Base-by-base conservation (phyloP, 2,329 filamentous ascomycete species). In the Dactylonectria estremocensis region DNA sequence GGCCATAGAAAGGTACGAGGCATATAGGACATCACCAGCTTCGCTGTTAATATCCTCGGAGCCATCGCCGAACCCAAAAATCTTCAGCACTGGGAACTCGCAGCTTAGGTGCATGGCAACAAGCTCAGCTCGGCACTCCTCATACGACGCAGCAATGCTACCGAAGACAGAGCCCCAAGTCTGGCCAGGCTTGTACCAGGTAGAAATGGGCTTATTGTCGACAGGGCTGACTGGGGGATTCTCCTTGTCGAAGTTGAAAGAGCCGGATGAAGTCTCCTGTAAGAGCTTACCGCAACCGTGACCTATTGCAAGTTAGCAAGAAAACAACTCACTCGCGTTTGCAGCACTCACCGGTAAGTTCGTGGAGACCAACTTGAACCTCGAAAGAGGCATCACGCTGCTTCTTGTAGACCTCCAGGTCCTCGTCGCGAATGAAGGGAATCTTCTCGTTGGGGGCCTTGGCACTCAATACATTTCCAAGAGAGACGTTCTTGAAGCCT, bases 81-180 rank as follows among this genome's bases (percentile, higher is more conserved):
- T 95, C 79, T 95, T 89, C 20, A 98, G 87, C 56, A 97, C 94
- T 11, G 90, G 87, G 78, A 97, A 97, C 76, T 98, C 95, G 81
- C 95, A 97, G 77, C 91, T 90, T 61, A 98, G 86, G 48, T 91
- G 91, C 95, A 98, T 97, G 58, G 95, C 95, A 11, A 98, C 95
- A 75, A 95, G 93, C 80, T 98, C 95, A 5, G 95, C 95, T 62
- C 95, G 91, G 80, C 95, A 98, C 81, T 98, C 95, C 82, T 98
- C 95, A 77, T 97, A 98, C 16, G 92, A 93, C 3, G 92, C 94
- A 43, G 95, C 94, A 70, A 97, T 90, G 68, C 93, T 90, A 28
- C 95, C 95, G 77, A 98, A 98, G 0, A 97, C 94, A 5, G 92
- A 94, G 63, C 94, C 93, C 95, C 95, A 98, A 0, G 95, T 98